These are phyloP conservation scores for Rhizopogon sp. DNA, from an alignment of 768 basidiomycete genomes.

Conservation along the genomic window DNA sequence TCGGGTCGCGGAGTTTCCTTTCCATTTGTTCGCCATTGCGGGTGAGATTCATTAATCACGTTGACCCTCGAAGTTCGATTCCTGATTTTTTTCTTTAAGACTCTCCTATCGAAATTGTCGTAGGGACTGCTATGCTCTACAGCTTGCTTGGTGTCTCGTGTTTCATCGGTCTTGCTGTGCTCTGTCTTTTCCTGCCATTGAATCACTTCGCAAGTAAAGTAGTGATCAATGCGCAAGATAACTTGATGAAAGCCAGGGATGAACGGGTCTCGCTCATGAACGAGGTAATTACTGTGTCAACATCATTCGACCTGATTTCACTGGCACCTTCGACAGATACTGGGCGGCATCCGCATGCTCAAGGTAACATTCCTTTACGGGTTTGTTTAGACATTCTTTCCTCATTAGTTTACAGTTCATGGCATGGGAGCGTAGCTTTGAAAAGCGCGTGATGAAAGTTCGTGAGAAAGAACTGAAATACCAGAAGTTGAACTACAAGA, in stretches of 20 bases:
- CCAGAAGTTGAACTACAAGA: too few relatives aligned
- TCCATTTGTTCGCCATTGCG: constrained; percentile 72
- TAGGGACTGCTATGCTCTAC: constrained; percentile 76
- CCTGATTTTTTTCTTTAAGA: constrained; percentile 34
- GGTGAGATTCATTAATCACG: constrained; percentile 35
- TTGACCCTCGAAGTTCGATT: not conserved
- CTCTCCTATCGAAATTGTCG: constrained; percentile 70
- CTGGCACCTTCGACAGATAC: constrained; percentile 35
- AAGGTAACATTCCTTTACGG: constrained; percentile 36
- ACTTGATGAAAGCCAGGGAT: constrained; percentile 88
- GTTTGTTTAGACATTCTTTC: too few relatives aligned
- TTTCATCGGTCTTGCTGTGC: constrained; percentile 74
- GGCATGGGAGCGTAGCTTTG: constrained; percentile 89
- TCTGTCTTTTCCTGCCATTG: constrained; percentile 66
- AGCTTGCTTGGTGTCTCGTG: constrained; percentile 73
- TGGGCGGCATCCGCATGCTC: constrained; percentile 88
- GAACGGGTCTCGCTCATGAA: constrained; percentile 92
- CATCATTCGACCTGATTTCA: not conserved
- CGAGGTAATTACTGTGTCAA: constrained; percentile 38
- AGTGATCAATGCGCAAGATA: constrained; percentile 73
- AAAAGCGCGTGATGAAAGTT: too few relatives aligned
- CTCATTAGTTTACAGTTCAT: constrained; percentile 55
- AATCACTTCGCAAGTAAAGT: constrained; percentile 84
- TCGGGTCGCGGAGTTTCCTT: constrained; percentile 79
- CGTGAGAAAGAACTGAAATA: too few relatives aligned